Percentiles rank a stretch among this genome's conserved stretches.
Conservation (phyloP, 345 rosid genomes). For the Noccaea bulbosa region DNA sequence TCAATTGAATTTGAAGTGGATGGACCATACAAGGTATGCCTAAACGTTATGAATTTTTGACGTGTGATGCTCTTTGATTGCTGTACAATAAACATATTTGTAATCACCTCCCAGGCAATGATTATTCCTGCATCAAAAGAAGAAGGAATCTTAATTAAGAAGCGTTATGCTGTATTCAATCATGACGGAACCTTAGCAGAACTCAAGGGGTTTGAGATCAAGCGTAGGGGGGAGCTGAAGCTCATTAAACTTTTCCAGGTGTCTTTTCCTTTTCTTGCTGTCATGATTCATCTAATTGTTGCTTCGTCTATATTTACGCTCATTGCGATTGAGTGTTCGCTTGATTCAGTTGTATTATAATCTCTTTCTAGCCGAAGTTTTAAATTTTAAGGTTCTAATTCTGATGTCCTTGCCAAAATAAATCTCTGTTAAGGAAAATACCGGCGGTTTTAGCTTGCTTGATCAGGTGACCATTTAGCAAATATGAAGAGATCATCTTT, state of each 20-base stretch:
- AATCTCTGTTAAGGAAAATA: conserved; percentile 4
- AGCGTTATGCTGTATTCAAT: conserved; percentile 98
- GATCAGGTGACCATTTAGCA: conserved; percentile 22
- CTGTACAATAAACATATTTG: conserved; percentile 16
- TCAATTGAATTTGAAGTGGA: conserved; percentile 99
- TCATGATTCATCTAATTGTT: conserved; percentile 29
- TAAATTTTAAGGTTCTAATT: conserved; percentile 2
- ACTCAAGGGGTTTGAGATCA: conserved; percentile 99
- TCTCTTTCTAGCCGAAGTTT: conserved; percentile 26
- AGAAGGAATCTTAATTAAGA: conserved; percentile 91
- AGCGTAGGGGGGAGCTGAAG: conserved; percentile 98
- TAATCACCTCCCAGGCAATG: conserved; percentile 71
- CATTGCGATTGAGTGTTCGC: conserved; percentile 8
- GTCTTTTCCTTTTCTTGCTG: conserved; percentile 31
- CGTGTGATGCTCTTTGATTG: conserved; percentile 32
- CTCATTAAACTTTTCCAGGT: conserved; percentile 99
- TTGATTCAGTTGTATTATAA: conserved; percentile 12
- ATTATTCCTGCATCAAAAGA: conserved; percentile 99
- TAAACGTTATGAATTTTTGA: conserved; percentile 29
- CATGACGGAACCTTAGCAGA: conserved; percentile 98
- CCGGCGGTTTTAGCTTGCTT: conserved; percentile 21
- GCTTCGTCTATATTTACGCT: conserved; percentile 22
- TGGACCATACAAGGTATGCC: conserved; percentile 96
- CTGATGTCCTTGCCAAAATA: conserved; percentile 5
- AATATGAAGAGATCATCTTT: not conserved